Evolutionary conservation across 306 rosid species (phyloP), one percentile per base, ranked within the genome.

Genomic region (Macrotyloma uniflorum): DNA sequence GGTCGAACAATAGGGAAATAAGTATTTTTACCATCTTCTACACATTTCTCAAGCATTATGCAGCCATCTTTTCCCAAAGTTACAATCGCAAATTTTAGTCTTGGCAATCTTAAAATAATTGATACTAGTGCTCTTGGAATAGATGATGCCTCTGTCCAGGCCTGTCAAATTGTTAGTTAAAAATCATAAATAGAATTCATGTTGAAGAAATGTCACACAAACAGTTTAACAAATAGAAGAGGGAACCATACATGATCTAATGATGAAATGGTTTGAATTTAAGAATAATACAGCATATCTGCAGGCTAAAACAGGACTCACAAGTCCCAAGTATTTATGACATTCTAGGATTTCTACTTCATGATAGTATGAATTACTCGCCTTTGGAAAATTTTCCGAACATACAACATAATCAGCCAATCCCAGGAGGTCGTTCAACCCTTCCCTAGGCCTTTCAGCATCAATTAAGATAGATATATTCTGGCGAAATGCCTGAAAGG

Each of bases 1-100:
- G n/a, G 47, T 24, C 26, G 42, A 26, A 19, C 59, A 70, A 62
- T 63, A 45, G 18, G 2, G 15, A 2, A 7, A 46, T 26, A 50
- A 30, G 43, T 70, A 77, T 22, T 64, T 75, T 78, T 83, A 91
- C 98, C 97, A 55, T 79, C 80, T 45, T 78, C 77, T 49, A 30
- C 67, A 67, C 80, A 85, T 86, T 86, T 87, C 87, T 96, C 94
- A 33, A 96, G 93, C 97, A 96, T 91, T 73, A 96, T 77, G 89
- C 97, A 93, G 43, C 99, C 99, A 46, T 90, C 87, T 86, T 87
- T 82, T 59, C 99, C 99, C 85, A 96, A 80, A 71, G 99, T 96
- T 72, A 82, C 98, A 28, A 90, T 89, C 50, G 82, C 93, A 85
- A 91, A 96, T 74, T 88, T 96, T 67, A 96, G 74, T 77, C 87